Base-by-base conservation (phyloP, 768 basidiomycete species). In the Leccinum aurantiacum region DNA sequence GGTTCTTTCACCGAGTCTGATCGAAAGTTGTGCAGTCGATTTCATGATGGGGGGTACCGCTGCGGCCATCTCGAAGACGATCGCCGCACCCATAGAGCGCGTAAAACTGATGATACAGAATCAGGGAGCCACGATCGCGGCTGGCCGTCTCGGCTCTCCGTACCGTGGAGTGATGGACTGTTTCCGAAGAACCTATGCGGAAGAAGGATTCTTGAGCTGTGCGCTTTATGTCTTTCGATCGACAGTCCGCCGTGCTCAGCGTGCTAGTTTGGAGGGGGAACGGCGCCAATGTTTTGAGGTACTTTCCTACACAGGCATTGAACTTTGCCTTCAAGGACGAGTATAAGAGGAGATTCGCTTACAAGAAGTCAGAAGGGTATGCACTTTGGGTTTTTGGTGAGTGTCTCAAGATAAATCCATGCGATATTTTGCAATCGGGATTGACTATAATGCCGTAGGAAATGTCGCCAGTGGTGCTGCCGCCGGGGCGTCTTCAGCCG, bases 241-340 rank as follows among this genome's bases (percentile, higher is more conserved):
- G 9, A 53, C 17, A 11, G 22, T 52, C 13, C 10, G 33, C 37
- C 22, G 2, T 57, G 9, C 57, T 69, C 52, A 69, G 56, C 22
- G 6, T 54, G 9, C 38, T 62, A 74, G 78, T 78, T 64, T 80
- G 78, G 79, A 77, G 78, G 38, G 78, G 79, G 27, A 79, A 79
- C 56, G 74, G 76, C 46, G 74, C 79, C 57, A 79, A 79, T 54
- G 69, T 79, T 33, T 62, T 79, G 56, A 74, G 78, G 53, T 80
- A 80, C 71, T 80, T 80, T 67, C 79, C 78, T 14, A 80, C 79
- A 0, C 78, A 80, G 61, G 78, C 78, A 0, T 66, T 80, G 53
- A 80, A 80, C 68, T 80, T 80, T 58, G 79, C 79, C n/a, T 79
- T 79, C 76, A 78, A 79, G 69, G 79, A 80, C 62, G 68, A 64